A percentile compares a stretch with the other conserved stretches of the same genome.
Conservation (phyloP, 805 yeast species). For the Candida suzukii region DNA sequence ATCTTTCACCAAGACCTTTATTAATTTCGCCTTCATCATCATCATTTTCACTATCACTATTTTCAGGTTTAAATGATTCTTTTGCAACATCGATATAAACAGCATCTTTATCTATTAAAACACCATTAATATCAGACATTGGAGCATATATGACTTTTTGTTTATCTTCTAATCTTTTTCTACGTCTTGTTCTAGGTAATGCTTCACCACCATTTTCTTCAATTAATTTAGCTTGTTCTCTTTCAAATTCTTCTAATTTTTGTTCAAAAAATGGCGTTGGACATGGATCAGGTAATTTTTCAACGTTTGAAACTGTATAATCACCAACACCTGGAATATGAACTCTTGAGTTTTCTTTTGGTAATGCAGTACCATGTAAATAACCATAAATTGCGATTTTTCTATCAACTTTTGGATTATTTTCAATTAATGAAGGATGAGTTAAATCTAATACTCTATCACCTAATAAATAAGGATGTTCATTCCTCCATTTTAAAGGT, state of each 20-base stretch:
- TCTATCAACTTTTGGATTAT: constrained; percentile 79
- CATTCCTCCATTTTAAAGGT: constrained; percentile 99
- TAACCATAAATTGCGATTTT: constrained; percentile 91
- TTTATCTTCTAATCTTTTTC: constrained; percentile 89
- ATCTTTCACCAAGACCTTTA: constrained; percentile 77
- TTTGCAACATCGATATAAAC: constrained; percentile 82
- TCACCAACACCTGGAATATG: constrained; percentile 98
- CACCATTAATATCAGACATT: constrained; percentile 99
- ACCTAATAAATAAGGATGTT: constrained; percentile 88
- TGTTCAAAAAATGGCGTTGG: constrained; percentile 95
- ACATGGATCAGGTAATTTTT: constrained; percentile 95
- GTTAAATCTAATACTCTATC: constrained; percentile 90
- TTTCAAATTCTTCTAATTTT: constrained; percentile 70
- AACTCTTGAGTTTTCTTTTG: constrained; percentile 60
- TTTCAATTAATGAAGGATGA: constrained; percentile 76
- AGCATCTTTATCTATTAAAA: constrained; percentile 93
- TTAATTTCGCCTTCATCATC: constrained; percentile 20
- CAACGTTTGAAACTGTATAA: constrained; percentile 63
- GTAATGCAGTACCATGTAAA: constrained; percentile 86
- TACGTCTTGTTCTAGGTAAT: constrained; percentile 49
- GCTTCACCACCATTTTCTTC: constrained; percentile 49
- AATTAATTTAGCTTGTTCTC: constrained; percentile 65
- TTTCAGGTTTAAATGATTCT: constrained; percentile 12
- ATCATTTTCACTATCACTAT: constrained; percentile 1
- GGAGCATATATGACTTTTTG: constrained; percentile 96